Evolutionary conservation across 2,329 filamentous ascomycete genomes (phyloP).

Genomic region (Ceratocystis cubensis): DNA sequence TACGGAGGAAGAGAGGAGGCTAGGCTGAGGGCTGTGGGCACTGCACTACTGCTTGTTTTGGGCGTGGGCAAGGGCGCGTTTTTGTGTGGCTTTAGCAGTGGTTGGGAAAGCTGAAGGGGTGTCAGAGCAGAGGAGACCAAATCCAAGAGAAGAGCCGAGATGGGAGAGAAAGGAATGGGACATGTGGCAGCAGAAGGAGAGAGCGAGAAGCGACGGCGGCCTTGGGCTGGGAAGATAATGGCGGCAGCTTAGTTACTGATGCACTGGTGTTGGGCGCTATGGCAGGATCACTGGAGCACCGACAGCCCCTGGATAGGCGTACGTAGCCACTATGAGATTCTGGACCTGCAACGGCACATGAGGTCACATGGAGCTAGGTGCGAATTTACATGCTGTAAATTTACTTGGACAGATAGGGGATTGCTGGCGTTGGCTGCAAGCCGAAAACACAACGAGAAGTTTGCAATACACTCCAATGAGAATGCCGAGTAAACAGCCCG

Average conservation of each 20-base stretch:
- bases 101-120: constrained; percentile 4
- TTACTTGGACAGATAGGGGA: not conserved
- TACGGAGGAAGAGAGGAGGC: not conserved
- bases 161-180: not conserved
- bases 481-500: too few species aligned
- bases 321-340: not conserved
- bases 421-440: not conserved
- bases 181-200: not conserved
- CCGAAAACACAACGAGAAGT: too few species aligned
- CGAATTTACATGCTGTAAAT: not conserved
- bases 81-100: not conserved
- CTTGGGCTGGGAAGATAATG: not conserved
- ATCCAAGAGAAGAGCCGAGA: not conserved
- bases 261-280: not conserved
- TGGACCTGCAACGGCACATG: not conserved
- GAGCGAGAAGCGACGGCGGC: not conserved
- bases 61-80: not conserved
- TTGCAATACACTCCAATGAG: too few species aligned
- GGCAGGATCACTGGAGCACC: not conserved
- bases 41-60: not conserved
- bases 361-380: not conserved
- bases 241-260: not conserved
- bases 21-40: not conserved
- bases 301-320: not conserved
- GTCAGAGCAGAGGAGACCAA: too few species aligned